Base-by-base conservation (phyloP, 2,329 filamentous ascomycete genomes). In the Colletotrichum sp. region DNA sequence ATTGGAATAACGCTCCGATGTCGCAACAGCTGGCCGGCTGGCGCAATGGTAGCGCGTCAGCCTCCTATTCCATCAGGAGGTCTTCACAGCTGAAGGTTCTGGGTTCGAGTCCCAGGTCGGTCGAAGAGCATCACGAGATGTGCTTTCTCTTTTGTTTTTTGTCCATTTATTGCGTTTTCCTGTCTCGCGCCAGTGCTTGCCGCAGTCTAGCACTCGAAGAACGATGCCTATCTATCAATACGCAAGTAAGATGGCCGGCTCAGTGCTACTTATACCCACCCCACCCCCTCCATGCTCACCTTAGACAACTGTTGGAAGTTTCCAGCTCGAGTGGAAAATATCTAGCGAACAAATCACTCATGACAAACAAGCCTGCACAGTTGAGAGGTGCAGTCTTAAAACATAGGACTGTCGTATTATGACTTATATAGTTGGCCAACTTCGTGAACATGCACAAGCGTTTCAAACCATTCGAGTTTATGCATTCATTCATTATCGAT, bases 11-110 rank as follows among this genome's bases (percentile, higher is more conserved):
- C 2, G 12, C n/a, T 21, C 18, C 34, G 57, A 63, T 18, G 8
- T 63, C 39, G 57, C 68, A 63, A 61, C 18, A 36, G 26, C 24
- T 7, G 73, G 69, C 73, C 48, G 73, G 73, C 70, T 75, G 73
- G 73, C 70, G 69, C 71, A 75, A 75, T 75, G 73, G 73, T 75
- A 75, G 71, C 69, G 73, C 70, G 70, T 75, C 73, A 71, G 73
- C 71, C 73, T 75, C 73, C 73, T 75, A 75, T 5, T 10, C 36
- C 24, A 13, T 24, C 2, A 18, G 36, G 57, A 55, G 24, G 2
- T 10, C 12, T 18, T 13, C 24, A 14, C 28, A 75, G 71, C 73
- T 71, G 73, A 75, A 75, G 73, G 71, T 75, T 75, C 63, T 75
- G 73, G 73, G 73, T 75, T 75, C 73, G 73, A 75, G 73, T 75